Conservation (phyloP, 768 basidiomycete genomes). For the Cystobasidium ongulense region DNA sequence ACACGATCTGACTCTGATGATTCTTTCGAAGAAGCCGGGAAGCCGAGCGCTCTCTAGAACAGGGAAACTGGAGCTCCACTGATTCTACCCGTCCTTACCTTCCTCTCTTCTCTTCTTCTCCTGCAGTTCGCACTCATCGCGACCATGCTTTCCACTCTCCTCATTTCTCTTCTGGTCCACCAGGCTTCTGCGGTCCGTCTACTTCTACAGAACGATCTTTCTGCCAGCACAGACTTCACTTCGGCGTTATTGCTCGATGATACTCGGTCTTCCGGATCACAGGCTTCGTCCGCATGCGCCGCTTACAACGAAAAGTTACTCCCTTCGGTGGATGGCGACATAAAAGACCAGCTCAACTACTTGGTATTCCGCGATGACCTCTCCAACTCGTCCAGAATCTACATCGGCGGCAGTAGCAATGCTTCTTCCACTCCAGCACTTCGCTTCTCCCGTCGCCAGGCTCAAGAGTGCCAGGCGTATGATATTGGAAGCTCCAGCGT, state of each 20-base stretch:
- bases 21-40: background rate
- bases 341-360: constrained; percentile 31
- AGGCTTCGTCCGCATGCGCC: constrained; percentile 19
- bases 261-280: background rate
- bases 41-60: background rate
- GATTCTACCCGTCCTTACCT: background rate
- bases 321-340: constrained; percentile 11
- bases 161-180: background rate
- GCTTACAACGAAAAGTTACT: constrained; percentile 26
- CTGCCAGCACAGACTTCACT: constrained; percentile 2
- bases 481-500: background rate
- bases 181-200: constrained; percentile 16
- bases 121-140: background rate
- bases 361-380: constrained; percentile 20
- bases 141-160: background rate
- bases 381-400: constrained; percentile 12
- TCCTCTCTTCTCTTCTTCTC: background rate
- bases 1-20: background rate
- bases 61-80: background rate
- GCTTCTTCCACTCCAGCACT: background rate
- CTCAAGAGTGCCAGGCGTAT: constrained; percentile 17
- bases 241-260: background rate
- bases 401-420: background rate
- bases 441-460: constrained; percentile 10
- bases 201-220: constrained; percentile 32